Conservation (phyloP, 306 rosid species). For the Cicer yamashitae region DNA sequence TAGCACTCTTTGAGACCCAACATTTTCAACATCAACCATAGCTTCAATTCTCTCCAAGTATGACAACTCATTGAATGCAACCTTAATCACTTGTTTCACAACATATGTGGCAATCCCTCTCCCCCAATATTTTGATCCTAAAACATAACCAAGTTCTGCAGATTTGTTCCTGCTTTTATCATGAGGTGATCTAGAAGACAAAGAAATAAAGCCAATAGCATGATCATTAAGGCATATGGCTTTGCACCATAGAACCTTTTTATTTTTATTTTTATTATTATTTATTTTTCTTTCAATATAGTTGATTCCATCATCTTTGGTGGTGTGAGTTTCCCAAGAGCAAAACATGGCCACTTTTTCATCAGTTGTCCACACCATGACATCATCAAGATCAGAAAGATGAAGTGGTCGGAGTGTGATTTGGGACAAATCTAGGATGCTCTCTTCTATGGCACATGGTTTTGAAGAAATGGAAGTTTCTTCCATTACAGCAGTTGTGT, state of each 20-base stretch:
- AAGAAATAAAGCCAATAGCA: constrained; percentile 62
- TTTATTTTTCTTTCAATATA: constrained; percentile 41
- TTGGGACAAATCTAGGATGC: constrained; percentile 36
- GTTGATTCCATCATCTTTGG: constrained; percentile 55
- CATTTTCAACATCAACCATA: constrained; percentile 68
- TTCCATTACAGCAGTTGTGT: constrained; percentile 31
- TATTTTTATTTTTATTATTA: not conserved
- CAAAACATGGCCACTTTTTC: constrained; percentile 61
- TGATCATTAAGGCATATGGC: constrained; percentile 63
- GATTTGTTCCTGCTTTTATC: constrained; percentile 48
- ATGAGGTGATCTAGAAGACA: constrained; percentile 39
- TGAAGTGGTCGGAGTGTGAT: constrained; percentile 59
- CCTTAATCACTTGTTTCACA: constrained; percentile 58
- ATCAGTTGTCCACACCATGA: constrained; percentile 68
- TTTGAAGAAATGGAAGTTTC: constrained; percentile 8
- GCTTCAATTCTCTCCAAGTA: constrained; percentile 80
- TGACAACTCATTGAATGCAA: constrained; percentile 57
- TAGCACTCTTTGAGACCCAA: constrained; percentile 70
- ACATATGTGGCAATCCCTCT: constrained; percentile 69
- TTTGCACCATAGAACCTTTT: constrained; percentile 53
- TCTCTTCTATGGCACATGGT: constrained; percentile 25
- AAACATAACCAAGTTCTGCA: constrained; percentile 63
- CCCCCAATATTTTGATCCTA: constrained; percentile 70
- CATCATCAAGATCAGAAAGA: constrained; percentile 68
- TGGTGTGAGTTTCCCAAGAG: constrained; percentile 64